Base-by-base conservation (phyloP, 2,329 filamentous ascomycete genomes). In the Phoma sp. region DNA sequence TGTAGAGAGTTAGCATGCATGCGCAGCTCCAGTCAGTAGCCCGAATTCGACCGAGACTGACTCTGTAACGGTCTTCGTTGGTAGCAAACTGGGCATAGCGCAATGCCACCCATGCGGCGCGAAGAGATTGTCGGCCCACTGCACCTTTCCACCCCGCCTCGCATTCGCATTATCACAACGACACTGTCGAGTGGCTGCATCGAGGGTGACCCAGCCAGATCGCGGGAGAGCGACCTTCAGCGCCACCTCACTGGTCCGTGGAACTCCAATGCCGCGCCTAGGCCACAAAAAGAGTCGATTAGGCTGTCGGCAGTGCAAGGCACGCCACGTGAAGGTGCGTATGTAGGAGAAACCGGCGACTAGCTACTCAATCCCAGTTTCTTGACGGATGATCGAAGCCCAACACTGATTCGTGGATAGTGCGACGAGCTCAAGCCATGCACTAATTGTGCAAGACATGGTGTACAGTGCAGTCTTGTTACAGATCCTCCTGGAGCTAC, bases 391-490 rank as follows among this genome's bases (percentile, higher is more conserved):
- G 29, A 44, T 43, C 25, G n/a, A 37, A 43, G 27, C 43, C 36
- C 32, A 27, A 40, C n/a, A 39, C 51, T 54, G 37, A 50, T 25
- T n/a, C n/a, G 9, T n/a, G 25, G 9, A 19, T 53, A 76, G 74
- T 76, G 74, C 59, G 73, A 76, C 51, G 74, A 76, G 60, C 65
- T 67, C 29, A 74, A 70, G 51, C 74, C 74, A 10, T 76, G 74
- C 51, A 72, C 70, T 19, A 74, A 70, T 55, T 76, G 74, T 60
- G 63, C 70, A 38, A 66, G 73, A 48, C 74, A 76, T 61, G 67
- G 70, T 32, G 73, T 75, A 13, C 60, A 64, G 44, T 76, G 74
- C 58, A 74, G 71, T 55, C 65, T 76, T 6, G 50, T 72, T 45
- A 64, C 64, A 36, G 68, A 71, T 45, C 58, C 63, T 38, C 58